phyloP scores from a whole-genome alignment of 2,329 filamentous ascomycete species.

The Clonostachys rosea region DNA sequence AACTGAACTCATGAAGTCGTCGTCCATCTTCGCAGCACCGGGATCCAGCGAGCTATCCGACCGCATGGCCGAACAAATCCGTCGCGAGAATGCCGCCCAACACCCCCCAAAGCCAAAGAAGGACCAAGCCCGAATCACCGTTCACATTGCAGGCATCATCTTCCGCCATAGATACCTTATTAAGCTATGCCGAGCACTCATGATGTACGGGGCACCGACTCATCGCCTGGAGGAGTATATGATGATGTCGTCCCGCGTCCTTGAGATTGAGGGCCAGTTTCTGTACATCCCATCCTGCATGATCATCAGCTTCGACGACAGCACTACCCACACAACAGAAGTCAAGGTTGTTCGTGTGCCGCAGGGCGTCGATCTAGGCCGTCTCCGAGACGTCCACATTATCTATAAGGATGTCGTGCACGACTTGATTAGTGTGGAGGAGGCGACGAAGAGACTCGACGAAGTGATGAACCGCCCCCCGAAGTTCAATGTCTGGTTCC shows the following conservation, averaged over 20 bases:
- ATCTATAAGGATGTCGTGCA: conserved; percentile 82
- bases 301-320: conserved; percentile 87
- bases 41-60: conserved; percentile 38
- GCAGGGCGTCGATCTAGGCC: conserved; percentile 70
- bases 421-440: conserved; percentile 67
- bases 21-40: conserved; percentile 44
- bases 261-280: conserved; percentile 87
- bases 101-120: conserved; percentile 26
- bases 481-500: conserved; percentile 46
- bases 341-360: conserved; percentile 67
- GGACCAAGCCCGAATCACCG: conserved; percentile 39
- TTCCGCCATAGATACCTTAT: conserved; percentile 78
- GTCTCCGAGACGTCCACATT: conserved; percentile 68
- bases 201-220: conserved; percentile 87
- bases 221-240: conserved; percentile 91
- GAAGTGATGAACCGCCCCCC: conserved; percentile 39
- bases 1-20: conserved; percentile 48
- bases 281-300: conserved; percentile 89
- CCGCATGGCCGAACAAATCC: conserved; percentile 37
- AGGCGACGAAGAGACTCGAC: conserved; percentile 60
- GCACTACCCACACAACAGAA: conserved; percentile 69
- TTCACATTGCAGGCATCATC: conserved; percentile 64
- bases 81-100: conserved; percentile 26
- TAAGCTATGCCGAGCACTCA: conserved; percentile 79
- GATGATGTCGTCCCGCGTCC: conserved; percentile 81